A percentile compares a stretch with the other conserved stretches of the same genome.
Conservation (phyloP, 768 basidiomycete genomes). For the Leccinum longicurvipes region DNA sequence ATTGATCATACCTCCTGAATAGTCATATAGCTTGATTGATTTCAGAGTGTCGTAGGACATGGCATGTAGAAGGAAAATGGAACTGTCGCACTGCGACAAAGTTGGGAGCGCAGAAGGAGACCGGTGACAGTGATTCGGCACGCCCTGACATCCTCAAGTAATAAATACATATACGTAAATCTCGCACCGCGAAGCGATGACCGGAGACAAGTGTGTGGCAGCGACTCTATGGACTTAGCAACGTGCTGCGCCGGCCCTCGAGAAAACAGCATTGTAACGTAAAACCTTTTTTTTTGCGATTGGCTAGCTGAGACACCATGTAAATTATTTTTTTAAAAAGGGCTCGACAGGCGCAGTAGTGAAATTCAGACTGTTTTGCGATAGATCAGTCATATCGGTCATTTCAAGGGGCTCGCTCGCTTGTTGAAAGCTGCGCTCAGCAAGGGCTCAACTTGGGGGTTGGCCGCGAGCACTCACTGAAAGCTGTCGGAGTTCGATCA, state of each 20-base stretch:
- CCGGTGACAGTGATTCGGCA: neutral
- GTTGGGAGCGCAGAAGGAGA: neutral
- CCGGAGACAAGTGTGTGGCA: neutral
- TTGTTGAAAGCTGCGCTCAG: no score
- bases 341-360: no score
- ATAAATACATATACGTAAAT: neutral
- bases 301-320: neutral
- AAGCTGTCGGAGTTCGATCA: no score
- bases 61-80: neutral
- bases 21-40: neutral
- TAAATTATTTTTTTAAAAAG: no score
- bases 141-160: neutral
- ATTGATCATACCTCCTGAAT: neutral
- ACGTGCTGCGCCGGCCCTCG: neutral
- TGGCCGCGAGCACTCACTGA: no score
- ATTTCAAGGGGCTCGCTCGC: no score
- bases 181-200: neutral
- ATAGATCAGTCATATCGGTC: no score
- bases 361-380: no score
- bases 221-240: no score
- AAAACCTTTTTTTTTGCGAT: neutral
- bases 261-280: neutral
- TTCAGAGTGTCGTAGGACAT: conserved; percentile 6
- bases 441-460: no score
- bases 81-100: neutral